Evolutionary conservation across 306 rosid genomes (phyloP).

Genomic region (Cicer bijugum): DNA sequence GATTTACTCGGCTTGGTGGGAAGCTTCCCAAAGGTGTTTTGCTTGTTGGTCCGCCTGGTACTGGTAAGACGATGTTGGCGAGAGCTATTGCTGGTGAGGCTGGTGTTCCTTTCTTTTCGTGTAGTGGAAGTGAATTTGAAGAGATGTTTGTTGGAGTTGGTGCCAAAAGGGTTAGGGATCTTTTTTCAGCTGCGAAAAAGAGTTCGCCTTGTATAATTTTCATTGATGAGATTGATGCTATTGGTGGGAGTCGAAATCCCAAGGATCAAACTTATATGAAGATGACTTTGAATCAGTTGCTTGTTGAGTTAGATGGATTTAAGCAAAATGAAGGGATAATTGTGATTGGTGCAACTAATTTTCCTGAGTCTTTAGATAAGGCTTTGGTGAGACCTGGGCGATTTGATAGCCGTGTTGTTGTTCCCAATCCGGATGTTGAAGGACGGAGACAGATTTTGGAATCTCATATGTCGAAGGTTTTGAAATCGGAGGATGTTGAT

Average conservation of each 20-base stretch:
- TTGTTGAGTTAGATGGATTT: constrained; percentile 92
- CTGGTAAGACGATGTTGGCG: constrained; percentile 95
- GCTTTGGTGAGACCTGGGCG: constrained; percentile 96
- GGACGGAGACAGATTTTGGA: constrained; percentile 94
- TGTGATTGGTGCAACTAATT: constrained; percentile 92
- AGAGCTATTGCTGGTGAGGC: constrained; percentile 98
- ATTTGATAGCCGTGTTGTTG: constrained; percentile 82
- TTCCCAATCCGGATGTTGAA: constrained; percentile 93
- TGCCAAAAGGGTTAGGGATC: constrained; percentile 88
- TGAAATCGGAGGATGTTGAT: constrained; percentile 81
- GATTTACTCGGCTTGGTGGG: constrained; percentile 93
- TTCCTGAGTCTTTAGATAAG: constrained; percentile 84
- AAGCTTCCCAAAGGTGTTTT: constrained; percentile 91
- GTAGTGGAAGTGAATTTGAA: constrained; percentile 96
- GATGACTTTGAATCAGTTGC: constrained; percentile 91
- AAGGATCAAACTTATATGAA: constrained; percentile 83
- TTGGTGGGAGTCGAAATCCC: constrained; percentile 81
- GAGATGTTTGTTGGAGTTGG: constrained; percentile 97
- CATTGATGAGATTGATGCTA: constrained; percentile 92
- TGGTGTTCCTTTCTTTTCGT: constrained; percentile 89
- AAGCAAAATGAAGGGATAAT: constrained; percentile 94
- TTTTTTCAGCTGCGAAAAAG: constrained; percentile 87
- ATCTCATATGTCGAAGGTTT: constrained; percentile 83
- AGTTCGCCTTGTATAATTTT: constrained; percentile 90
- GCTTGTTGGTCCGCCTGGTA: constrained; percentile 96